Conservation (phyloP, 1,284 basidiomycete species). For the Phellinidium pouzarii region DNA sequence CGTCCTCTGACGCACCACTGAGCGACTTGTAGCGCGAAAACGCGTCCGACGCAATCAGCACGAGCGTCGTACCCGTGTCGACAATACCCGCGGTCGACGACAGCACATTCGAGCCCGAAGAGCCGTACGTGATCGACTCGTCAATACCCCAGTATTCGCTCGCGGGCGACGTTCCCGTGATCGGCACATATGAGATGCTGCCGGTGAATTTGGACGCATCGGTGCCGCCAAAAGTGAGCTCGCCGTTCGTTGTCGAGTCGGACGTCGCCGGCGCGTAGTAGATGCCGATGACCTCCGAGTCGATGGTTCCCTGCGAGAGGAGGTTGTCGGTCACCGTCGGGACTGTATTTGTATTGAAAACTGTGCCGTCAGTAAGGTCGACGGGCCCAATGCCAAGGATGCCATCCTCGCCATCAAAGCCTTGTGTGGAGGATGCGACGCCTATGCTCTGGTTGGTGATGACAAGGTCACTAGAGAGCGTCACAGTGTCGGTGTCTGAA, state of each 20-base stretch:
- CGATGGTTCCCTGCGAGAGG: slow-evolving; percentile 19
- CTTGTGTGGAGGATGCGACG: slow-evolving; percentile 31
- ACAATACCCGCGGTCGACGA: not conserved
- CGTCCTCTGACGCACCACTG: slow-evolving; percentile 15
- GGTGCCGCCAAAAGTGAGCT: slow-evolving; percentile 23
- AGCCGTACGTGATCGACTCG: slow-evolving; percentile 17
- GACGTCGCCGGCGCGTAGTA: slow-evolving; percentile 21
- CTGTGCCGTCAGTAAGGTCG: slow-evolving; percentile 26
- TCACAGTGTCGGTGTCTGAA: slow-evolving; percentile 19
- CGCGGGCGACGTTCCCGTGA: slow-evolving; percentile 26
- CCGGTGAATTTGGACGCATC: slow-evolving; percentile 18
- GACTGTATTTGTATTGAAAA: slow-evolving; percentile 21
- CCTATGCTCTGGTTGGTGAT: slow-evolving; percentile 33
- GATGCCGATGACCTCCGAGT: slow-evolving; percentile 21
- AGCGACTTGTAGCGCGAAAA: slow-evolving; percentile 2
- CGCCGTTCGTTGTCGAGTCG: slow-evolving; percentile 18
- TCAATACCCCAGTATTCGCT: slow-evolving; percentile 6
- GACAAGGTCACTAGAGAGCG: slow-evolving; percentile 18
- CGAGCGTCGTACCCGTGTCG: slow-evolving; percentile 16
- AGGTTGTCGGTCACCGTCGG: slow-evolving; percentile 25
- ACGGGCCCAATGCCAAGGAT: slow-evolving; percentile 19
- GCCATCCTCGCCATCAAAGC: slow-evolving; percentile 28
- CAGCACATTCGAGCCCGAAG: not conserved
- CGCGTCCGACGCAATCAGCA: slow-evolving; percentile 16
- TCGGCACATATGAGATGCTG: slow-evolving; percentile 17